Base-by-base conservation (phyloP, 768 basidiomycete genomes). In the Chalciporus pseudorubinellus region DNA sequence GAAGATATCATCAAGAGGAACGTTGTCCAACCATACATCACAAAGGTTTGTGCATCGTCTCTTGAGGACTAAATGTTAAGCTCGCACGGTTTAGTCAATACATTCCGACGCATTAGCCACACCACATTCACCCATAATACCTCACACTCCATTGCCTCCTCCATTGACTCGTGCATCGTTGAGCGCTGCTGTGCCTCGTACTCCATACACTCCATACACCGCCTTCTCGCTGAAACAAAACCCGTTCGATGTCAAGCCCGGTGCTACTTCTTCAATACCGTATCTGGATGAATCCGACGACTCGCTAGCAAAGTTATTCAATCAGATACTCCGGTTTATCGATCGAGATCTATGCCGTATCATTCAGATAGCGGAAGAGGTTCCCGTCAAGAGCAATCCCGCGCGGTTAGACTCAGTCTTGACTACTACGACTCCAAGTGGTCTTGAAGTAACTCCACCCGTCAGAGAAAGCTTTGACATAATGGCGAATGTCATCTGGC, bases 401-500 rank as follows among this genome's bases (percentile, higher is more conserved):
- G 59, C 66, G 50, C 56, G 49, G 31, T 50, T 41, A 26, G 59
- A 61, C 45, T 22, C 34, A 21, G 42, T 38, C 6, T 39, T 59
- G 5, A 40, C 43, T 39, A 6, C 36, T 18, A 50, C 19, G 11
- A 51, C 39, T 26, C 24, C 34, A 18, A 50, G 21, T 41, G 45
- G 33, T 19, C 39, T 46, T 11, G 57, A 57, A 36, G 36, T 49
- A 2, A 31, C 45, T 46, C 38, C 44, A 10, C 56, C 49, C 8
- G 46, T 51, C 39, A 45, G 38, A 0, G 64, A 74, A 20, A 80
- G 83, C 0, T 98, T 94, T 65, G 81, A 92, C 54, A 85, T 98
- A 46, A 80, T 98, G 75, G 82, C 87, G 0, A 87, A 90, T 59
- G 89, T 95, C 9, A 74, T 98, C 5, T 95, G 93, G 89, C 85